Evolutionary conservation across 257 asterid genomes (phyloP), one percentile per base, ranked within the genome.

Genomic region (Ballota nigra): DNA sequence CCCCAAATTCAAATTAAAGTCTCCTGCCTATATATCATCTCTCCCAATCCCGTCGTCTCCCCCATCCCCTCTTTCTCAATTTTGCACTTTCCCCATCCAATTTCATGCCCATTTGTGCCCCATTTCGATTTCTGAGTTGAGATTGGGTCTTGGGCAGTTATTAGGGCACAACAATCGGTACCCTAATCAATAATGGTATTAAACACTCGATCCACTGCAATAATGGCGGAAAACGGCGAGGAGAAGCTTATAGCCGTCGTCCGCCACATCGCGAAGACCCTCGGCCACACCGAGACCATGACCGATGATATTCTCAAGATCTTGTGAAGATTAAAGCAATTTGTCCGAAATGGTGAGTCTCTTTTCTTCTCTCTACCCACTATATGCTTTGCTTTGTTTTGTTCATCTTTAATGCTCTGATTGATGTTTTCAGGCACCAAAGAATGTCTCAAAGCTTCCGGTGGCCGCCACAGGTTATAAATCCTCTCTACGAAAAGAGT

Each of bases 181-280:
- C 67, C 71, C 55, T 33, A 7, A 58, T 22, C 31, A 47, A 66
- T 11, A 43, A 66, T 40, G 56, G 47, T 33, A 49, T 40, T 31
- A 23, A 3, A 63, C 66, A 74, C 74, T 77, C 38, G 53, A 13
- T 6, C 28, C 70, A 12, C 66, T 66, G 60, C 68, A 22, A 76
- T 31, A 16, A 92, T 92, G 99, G 93, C 94, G 68, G 99, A 92
- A 60, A 89, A 89, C 84, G 99, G 98, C 2, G 98, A 93, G 79
- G 96, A 93, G 75, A 93, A 93, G 88, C 84, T 93, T 20, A 88
- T 93, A 36, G 97, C 95, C 7, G 93, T 92, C 1, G 99, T 98
- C 8, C 97, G 99, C 58, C 96, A 95, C 84, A 95, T 95, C 57
- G 99, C 99, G 6, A 92, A 87, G 80, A 86, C 97, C 1, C 94